Percentiles rank a stretch among this genome's conserved stretches.
These are phyloP conservation scores for Pythium pectinolyticum DNA, from an alignment of 352 stramenopile genomes.

Conservation along the genomic window DNA sequence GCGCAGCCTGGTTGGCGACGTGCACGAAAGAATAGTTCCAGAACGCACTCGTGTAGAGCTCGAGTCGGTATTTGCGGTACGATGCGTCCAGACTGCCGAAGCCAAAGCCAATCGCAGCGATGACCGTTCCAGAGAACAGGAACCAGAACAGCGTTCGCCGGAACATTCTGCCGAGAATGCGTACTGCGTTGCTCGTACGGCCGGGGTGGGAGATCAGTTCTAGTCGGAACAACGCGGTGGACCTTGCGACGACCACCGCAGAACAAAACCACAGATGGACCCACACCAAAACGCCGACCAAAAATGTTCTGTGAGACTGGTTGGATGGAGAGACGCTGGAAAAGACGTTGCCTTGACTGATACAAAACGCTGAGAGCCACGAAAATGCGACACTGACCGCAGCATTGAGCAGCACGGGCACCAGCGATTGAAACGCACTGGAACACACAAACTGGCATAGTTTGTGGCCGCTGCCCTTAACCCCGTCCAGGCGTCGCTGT, in stretches of 20 bases:
- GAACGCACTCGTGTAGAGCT: constrained; percentile 9
- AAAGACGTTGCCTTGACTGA: constrained; percentile 23
- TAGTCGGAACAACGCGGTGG: constrained; percentile 3
- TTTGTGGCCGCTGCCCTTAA: too few relatives aligned
- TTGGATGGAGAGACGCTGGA: neutral
- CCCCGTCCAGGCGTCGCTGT: too few relatives aligned
- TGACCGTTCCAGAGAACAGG: neutral
- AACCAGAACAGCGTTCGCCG: neutral
- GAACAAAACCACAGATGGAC: constrained; percentile 8
- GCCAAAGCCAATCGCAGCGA: neutral
- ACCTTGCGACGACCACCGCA: constrained; percentile 1
- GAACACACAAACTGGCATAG: too few relatives aligned
- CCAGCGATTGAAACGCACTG: neutral
- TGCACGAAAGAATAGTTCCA: constrained; percentile 11
- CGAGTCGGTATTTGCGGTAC: constrained; percentile 8
- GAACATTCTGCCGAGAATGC: constrained; percentile 1
- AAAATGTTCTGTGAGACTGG: constrained; percentile 7
- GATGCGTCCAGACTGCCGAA: neutral
- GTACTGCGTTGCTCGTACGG: neutral
- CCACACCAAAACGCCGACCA: constrained; percentile 5
- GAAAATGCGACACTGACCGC: constrained; percentile 13
- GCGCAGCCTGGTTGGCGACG: neutral
- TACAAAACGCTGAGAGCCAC: constrained; percentile 17
- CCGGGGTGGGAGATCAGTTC: neutral
- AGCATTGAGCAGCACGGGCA: neutral